phyloP scores from a whole-genome alignment of 306 rosid genomes.

The Vigna mungo region DNA sequence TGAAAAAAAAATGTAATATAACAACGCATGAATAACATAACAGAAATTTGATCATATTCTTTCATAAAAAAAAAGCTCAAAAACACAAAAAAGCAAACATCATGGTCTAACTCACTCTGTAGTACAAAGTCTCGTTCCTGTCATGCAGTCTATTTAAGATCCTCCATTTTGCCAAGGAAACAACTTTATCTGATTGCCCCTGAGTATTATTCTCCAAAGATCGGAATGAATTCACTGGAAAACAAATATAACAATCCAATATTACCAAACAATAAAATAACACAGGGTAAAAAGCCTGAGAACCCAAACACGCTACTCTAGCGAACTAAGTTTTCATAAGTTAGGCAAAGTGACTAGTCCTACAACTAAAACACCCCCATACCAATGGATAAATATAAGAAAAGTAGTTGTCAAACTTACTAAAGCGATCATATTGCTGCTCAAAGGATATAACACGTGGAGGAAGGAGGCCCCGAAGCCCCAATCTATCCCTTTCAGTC shows the following conservation, averaged over 20 bases:
- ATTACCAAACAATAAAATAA: constrained; percentile 20
- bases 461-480: constrained; percentile 98
- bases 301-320: constrained; percentile 21
- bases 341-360: constrained; percentile 7
- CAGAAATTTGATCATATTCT: constrained; percentile 31
- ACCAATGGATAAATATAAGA: constrained; percentile 17
- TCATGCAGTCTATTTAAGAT: constrained; percentile 96
- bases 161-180: constrained; percentile 97
- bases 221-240: constrained; percentile 90
- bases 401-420: constrained; percentile 57
- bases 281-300: constrained; percentile 14
- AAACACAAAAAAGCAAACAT: constrained; percentile 11
- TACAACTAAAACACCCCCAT: constrained; percentile 2
- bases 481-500: constrained; percentile 94
- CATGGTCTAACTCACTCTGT: constrained; percentile 72
- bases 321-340: constrained; percentile 7
- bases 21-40: constrained; percentile 33
- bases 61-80: constrained; percentile 25
- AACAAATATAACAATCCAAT: constrained; percentile 3
- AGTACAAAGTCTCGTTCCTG: constrained; percentile 94
- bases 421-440: constrained; percentile 94
- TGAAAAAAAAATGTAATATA: constrained; percentile 47
- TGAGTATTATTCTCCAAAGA: constrained; percentile 90
- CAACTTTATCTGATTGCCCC: constrained; percentile 71
- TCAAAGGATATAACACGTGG: constrained; percentile 97